Percentiles rank a stretch among this genome's conserved stretches.
Conservation (phyloP, 2,329 filamentous ascomycete species). For the Nectriaceae sp. region DNA sequence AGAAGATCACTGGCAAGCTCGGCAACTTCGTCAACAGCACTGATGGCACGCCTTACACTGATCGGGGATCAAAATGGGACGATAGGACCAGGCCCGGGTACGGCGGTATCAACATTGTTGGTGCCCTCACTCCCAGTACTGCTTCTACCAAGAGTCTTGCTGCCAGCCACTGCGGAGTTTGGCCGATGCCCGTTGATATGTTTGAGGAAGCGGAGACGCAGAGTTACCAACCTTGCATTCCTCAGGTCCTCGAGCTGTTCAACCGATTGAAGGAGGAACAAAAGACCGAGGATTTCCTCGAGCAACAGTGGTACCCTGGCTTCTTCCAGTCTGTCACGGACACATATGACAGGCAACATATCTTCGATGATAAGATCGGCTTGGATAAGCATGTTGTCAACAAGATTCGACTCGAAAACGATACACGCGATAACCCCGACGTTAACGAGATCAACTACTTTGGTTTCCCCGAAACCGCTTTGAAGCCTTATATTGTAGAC, state of each 20-base stretch:
- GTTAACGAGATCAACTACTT: slow-evolving; percentile 16
- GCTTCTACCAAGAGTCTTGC: slow-evolving; percentile 47
- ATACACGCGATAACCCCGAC: slow-evolving; percentile 25
- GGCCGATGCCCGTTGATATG: slow-evolving; percentile 44
- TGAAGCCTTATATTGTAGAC: slow-evolving; percentile 34
- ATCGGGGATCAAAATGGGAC: slow-evolving; percentile 30
- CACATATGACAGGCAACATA: slow-evolving; percentile 37
- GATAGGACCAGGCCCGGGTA: slow-evolving; percentile 21
- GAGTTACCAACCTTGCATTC: slow-evolving; percentile 47
- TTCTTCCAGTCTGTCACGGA: slow-evolving; percentile 39
- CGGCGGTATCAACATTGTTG: slow-evolving; percentile 44
- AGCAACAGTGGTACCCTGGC: slow-evolving; percentile 33
- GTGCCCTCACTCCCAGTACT: slow-evolving; percentile 42
- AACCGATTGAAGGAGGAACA: slow-evolving; percentile 29
- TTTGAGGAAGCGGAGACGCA: slow-evolving; percentile 44
- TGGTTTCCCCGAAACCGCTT: slow-evolving; percentile 33
- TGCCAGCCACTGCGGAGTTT: slow-evolving; percentile 45
- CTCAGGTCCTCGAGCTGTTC: slow-evolving; percentile 39
- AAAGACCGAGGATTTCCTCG: slow-evolving; percentile 24
- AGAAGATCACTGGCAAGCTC: slow-evolving; percentile 22
- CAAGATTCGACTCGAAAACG: slow-evolving; percentile 31
- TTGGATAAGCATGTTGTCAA: slow-evolving; percentile 33
- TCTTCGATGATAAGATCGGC: slow-evolving; percentile 35
- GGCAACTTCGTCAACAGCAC: slow-evolving; percentile 21
- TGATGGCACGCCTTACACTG: slow-evolving; percentile 29